Conservation (phyloP, 495 filamentous ascomycete species). For the Parathielavia hyrcaniae region DNA sequence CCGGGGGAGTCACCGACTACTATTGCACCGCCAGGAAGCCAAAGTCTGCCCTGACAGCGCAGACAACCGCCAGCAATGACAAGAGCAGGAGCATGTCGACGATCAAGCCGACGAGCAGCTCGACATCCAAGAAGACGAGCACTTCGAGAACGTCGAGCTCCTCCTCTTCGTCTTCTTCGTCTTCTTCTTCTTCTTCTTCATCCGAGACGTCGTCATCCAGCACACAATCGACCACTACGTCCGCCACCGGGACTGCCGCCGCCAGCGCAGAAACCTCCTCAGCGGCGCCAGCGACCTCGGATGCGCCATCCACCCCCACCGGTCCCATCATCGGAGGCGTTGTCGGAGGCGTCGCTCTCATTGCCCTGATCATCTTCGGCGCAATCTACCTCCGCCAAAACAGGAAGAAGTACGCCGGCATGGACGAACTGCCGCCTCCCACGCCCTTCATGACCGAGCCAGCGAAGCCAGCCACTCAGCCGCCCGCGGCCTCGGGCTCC, state of each 20-base stretch:
- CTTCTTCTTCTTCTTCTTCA: constrained; percentile 10
- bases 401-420: constrained; percentile 22
- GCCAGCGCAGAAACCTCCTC: constrained; percentile 4
- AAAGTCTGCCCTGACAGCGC: constrained; percentile 28
- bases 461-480: background rate
- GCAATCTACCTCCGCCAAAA: constrained; percentile 36
- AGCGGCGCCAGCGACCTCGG: background rate
- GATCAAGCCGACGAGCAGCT: constrained; percentile 15
- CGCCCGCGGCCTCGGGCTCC: background rate
- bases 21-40: constrained; percentile 32
- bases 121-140: constrained; percentile 7
- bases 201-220: constrained; percentile 1
- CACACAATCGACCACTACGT: background rate
- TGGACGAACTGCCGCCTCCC: constrained; percentile 4
- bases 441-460: constrained; percentile 4
- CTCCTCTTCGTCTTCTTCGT: constrained; percentile 2
- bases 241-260: constrained; percentile 1
- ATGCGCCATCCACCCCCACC: constrained; percentile 27
- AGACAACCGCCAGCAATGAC: constrained; percentile 36
- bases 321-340: constrained; percentile 47
- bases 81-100: constrained; percentile 28
- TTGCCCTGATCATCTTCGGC: constrained; percentile 38
- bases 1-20: constrained; percentile 35
- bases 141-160: constrained; percentile 4
- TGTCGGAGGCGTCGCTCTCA: constrained; percentile 42